Conservation (phyloP, 1,284 basidiomycete genomes). For the Lignosus rhinocerotis region DNA sequence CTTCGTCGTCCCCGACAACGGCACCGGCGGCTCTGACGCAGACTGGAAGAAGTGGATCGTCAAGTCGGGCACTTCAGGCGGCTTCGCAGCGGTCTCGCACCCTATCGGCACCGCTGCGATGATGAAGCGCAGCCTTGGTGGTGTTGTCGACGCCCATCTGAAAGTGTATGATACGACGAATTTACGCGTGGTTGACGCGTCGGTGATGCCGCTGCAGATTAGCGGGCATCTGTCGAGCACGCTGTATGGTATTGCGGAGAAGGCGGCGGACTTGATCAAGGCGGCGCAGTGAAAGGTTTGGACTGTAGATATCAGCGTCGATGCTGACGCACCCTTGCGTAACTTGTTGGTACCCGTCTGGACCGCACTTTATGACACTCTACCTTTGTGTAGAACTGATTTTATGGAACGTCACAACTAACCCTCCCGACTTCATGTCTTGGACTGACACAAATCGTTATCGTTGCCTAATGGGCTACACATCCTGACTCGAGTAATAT, state of each 20-base stretch:
- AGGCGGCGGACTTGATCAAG: constrained; percentile 33
- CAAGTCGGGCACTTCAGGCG: constrained; percentile 19
- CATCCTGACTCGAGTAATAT: too few relatives aligned
- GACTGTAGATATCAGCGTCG: too few relatives aligned
- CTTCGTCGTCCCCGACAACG: constrained; percentile 41
- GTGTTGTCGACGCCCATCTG: constrained; percentile 40
- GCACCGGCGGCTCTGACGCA: constrained; percentile 42
- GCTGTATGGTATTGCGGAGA: constrained; percentile 32
- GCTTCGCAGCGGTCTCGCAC: constrained; percentile 49
- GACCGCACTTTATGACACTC: too few relatives aligned
- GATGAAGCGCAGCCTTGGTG: constrained; percentile 59
- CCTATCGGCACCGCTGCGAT: constrained; percentile 64
- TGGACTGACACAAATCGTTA: too few relatives aligned
- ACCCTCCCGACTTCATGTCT: too few relatives aligned
- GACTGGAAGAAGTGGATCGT: constrained; percentile 48
- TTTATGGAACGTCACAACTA: too few relatives aligned
- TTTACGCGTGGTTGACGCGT: constrained; percentile 38
- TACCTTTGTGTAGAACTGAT: too few relatives aligned
- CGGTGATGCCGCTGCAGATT: constrained; percentile 31
- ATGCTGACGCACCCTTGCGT: too few relatives aligned
- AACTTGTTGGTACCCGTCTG: too few relatives aligned
- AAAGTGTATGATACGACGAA: constrained; percentile 35
- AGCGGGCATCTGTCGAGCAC: constrained; percentile 29
- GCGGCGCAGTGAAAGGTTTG: constrained; percentile 9
- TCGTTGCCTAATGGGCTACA: too few relatives aligned